Evolutionary conservation across 2,329 filamentous ascomycete species (phyloP), one percentile per base, ranked within the genome.

Genomic region (Penicillium sp.): DNA sequence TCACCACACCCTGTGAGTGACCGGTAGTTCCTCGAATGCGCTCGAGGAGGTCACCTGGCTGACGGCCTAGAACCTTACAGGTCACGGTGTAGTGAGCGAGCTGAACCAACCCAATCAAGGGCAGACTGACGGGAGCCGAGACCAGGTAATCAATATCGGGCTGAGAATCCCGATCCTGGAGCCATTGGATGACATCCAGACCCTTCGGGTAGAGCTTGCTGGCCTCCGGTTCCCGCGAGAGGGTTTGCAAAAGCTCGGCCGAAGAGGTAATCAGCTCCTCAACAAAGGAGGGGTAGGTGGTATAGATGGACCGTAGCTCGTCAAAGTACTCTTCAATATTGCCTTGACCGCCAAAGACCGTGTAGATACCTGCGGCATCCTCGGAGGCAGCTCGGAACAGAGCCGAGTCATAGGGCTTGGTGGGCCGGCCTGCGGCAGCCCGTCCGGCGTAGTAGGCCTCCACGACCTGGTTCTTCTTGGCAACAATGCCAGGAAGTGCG

Each of bases 301-400:
- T 87, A 80, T 93, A 93, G 57, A 98, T 85, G 75, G 96, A 90
- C 55, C 95, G 88, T 61, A 99, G 85, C 80, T 99, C 95, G 67
- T 99, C 93, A 70, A 99, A 99, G 79, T 99, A 99, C 79, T 99
- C 96, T 78, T 99, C 93, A 63, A 99, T 98, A 77, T 99, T 99
- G 68, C 95, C 95, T 76, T 99, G 95, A 7, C 95, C 95, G 59
- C 95, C 95, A 66, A 98, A 96, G 61, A 99, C 92, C 64, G 88
- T 93, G 80, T 96, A 99, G 59, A 99, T 85, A 67, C 86, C 88
- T 54, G 93, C 93, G 55, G 88, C 87, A 61, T 86, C 88, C 62
- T 97, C 93, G 47, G 90, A 88, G 10, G 92, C 92, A 50, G 95
- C 93, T 66, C 95, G 86, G 72, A 97, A 86, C 47, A 99, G 84